Evolutionary conservation across 2,329 filamentous ascomycete genomes (phyloP), one percentile per base, ranked within the genome.

Genomic region (Neurospora crassa): DNA sequence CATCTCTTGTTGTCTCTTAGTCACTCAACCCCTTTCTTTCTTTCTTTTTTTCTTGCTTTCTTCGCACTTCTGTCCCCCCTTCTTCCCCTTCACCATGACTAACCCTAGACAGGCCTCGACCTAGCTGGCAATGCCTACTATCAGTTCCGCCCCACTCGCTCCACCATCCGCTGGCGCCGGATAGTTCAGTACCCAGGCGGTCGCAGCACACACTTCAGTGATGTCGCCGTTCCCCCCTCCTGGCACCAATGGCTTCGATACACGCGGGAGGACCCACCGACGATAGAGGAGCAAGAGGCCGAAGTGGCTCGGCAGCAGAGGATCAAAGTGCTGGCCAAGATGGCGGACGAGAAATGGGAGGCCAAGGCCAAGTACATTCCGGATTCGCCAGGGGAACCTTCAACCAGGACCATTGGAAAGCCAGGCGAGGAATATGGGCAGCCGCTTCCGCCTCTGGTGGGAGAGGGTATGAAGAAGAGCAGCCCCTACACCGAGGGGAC

Each of bases 161-260:
- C 76, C 71, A 76, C 79, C 43, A 75, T 78, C 42, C 85, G 87
- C 74, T 87, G 86, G 84, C 86, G 89, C 41, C 87, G 89, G 78
- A 90, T 90, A 74, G 88, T 90, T 68, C 77, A 87, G 75, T 89
- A 87, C 79, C 87, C 88, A 12, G 29, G 24, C 53, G 53, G 53
- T 37, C 80, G 82, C 68, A 81, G 81, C 63, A 84, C 84, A 2
- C 87, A 88, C 78, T 82, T 83, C 76, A 86, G 83, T 75, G 84
- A 87, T 42, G 84, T 90, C 70, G 80, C 80, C 71, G 88, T 91
- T 72, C 82, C 85, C 69, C 89, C 89, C 12, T 83, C 85, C 74
- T 91, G 89, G 89, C 89, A 91, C 79, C 89, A 91, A 77, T 91
- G 89, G 89, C 83, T 91, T 68, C 87, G 89, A 18, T 84, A 91